Base-by-base conservation (phyloP, 1,284 basidiomycete genomes). In the Pseudozyma tsukubaensis region DNA sequence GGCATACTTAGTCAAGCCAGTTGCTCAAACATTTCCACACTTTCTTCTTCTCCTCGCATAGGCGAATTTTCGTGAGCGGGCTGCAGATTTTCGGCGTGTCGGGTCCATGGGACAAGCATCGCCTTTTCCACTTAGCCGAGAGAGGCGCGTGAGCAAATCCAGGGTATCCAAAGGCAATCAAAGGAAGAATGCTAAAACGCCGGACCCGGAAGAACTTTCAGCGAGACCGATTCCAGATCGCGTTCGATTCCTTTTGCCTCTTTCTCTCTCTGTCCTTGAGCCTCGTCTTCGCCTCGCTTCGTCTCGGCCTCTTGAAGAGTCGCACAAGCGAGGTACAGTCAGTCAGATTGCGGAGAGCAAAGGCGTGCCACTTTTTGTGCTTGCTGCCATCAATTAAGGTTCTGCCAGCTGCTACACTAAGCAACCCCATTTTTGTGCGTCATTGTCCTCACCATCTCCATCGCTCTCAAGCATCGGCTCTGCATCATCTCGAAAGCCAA, bases 311-410 rank as follows among this genome's bases (percentile, higher is more conserved):
- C 36, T n/a, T 19, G 13, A 18, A 36, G 10, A 4, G 14, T 48
- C 36, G 34, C 48, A 50, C 29, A 52, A 43, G 40, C 57, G 49
- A 59, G 19, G 16, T 53, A 6, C 10, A 24, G 16, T 29, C 24
- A 29, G 24, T 29, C 24, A 59, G 44, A 44, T 44, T 51, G 57
- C 49, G 50, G 58, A 53, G 59, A 48, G 43, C 50, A 45, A 43
- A 39, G 29, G 48, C 19, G 12, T 19, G 14, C 19, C 50, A 14
- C 8, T 19, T 40, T 13, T 35, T 21, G 34, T 13, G 18, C 43
- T 18, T 32, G 45, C 45, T 49, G 18, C 43, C 11, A 34, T 50
- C 19, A 55, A 55, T 14, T 32, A 57, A 57, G 54, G 54, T 57
- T 39, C 12, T 55, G 44, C 44, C 44, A 49, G 45, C 19, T 49